These are phyloP conservation scores for Chlorella vulgaris DNA, from an alignment of 139 green algal genomes.

Conservation along the genomic window DNA sequence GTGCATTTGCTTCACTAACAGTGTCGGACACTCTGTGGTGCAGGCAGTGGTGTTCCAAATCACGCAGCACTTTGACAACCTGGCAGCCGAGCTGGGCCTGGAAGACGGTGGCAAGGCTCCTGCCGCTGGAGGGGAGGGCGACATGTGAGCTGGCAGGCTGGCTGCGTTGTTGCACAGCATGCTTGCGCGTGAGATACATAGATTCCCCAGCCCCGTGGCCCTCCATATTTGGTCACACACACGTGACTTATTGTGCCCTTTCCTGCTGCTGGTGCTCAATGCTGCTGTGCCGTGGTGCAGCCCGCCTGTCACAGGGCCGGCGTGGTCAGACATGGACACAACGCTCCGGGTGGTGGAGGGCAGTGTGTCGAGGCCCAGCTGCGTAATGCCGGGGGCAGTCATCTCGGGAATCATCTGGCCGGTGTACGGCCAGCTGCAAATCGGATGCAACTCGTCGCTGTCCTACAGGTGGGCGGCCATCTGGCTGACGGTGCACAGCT, in stretches of 20 bases:
- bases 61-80: neutral
- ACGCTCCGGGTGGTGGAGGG: constrained; percentile 12
- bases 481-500: neutral
- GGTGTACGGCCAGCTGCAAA: constrained; percentile 6
- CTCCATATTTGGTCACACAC: neutral
- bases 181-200: neutral
- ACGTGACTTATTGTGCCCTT: neutral
- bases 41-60: neutral
- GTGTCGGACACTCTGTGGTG: neutral
- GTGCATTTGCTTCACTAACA: neutral
- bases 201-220: neutral
- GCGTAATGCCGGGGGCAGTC: neutral
- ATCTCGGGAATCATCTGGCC: constrained; percentile 10
- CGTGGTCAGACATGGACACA: constrained; percentile 12
- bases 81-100: neutral
- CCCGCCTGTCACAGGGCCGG: neutral
- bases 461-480: neutral
- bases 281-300: too few relatives aligned
- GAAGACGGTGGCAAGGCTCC: neutral
- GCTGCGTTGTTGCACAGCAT: neutral
- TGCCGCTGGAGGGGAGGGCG: neutral
- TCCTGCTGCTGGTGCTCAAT: neutral
- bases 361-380: neutral
- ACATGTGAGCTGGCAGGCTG: neutral
- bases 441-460: constrained; percentile 8